Evolutionary conservation across 116 monocot species (phyloP), one percentile per base, ranked within the genome.

Genomic region (Cymodocea nodosa): DNA sequence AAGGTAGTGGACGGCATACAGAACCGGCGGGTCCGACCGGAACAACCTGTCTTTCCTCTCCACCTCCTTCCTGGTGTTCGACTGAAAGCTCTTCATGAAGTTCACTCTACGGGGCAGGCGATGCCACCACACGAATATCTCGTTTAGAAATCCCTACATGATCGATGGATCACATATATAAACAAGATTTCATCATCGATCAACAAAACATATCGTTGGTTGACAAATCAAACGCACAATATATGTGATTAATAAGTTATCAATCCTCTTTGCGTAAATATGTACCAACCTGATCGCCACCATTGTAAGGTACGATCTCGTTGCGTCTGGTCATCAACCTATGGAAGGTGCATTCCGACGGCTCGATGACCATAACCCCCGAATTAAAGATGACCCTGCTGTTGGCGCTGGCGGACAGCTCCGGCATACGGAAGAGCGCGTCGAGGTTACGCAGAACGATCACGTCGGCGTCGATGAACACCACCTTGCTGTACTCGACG

Each of bases 51-150:
- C 30, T 55, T 68, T 78, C 1, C 5, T 23, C 2, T 20, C 7
- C 36, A 22, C 30, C 66, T 65, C 70, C 64, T 51, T 58, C 0
- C 65, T 36, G 0, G 44, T 69, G 59, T 73, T 73, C 1, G 68
- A 34, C 73, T 51, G 52, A 51, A 69, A 73, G 65, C 64, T 70
- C 74, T 79, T 79, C 51, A 74, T 23, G 60, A 62, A 74, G 74
- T 74, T 84, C 44, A 74, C 65, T 19, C 55, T 15, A n/a, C 69
- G 60, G 10, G 80, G 80, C 23, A 84, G 68, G 10, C 84, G 70
- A 23, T 84, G 84, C 84, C 84, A 84, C 84, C 80, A 84, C n/a
- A 74, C 55, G 44, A 84, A 80, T 23, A 75, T 62, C 74, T 84
- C 84, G 56, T 84, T 84, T 30, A 84, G 65, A 56, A 74, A 84